These are phyloP conservation scores for Hypoxylon rubiginosum DNA, from an alignment of 2,329 filamentous ascomycete species.

Conservation along the genomic window DNA sequence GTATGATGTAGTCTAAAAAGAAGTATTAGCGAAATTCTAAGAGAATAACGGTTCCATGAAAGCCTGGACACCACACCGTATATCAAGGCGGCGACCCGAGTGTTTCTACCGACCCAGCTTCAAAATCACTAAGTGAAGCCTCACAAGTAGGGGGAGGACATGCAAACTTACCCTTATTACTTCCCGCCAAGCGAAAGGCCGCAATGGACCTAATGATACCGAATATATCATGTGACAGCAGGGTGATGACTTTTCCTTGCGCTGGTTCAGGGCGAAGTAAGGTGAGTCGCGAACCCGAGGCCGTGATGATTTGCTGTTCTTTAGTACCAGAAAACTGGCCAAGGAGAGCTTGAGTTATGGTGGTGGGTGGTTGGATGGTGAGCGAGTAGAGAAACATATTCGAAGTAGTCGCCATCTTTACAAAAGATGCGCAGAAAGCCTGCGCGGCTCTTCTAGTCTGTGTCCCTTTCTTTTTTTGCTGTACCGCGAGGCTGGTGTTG, in stretches of 20 bases:
- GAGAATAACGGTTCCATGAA: slow-evolving; percentile 33
- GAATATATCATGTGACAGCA: slow-evolving; percentile 94
- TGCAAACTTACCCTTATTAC: slow-evolving; percentile 87
- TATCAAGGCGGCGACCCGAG: slow-evolving; percentile 44
- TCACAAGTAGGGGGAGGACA: slow-evolving; percentile 55
- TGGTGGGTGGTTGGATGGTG: slow-evolving; percentile 92
- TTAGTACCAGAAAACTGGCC: slow-evolving; percentile 97
- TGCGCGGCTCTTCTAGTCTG: slow-evolving; percentile 48
- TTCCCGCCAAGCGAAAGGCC: slow-evolving; percentile 91
- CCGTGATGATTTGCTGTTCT: slow-evolving; percentile 97
- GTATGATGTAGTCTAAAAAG: slow-evolving; percentile 88
- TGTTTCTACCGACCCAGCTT: slow-evolving; percentile 68
- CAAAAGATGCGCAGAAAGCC: slow-evolving; percentile 49
- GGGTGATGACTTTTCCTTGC: slow-evolving; percentile 86
- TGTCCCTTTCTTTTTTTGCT: slow-evolving; percentile 25
- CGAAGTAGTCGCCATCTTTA: slow-evolving; percentile 92
- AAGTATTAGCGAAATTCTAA: slow-evolving; percentile 41
- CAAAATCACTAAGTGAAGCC: slow-evolving; percentile 79
- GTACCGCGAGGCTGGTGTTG: slow-evolving; percentile 25
- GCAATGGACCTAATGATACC: slow-evolving; percentile 93
- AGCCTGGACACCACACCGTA: slow-evolving; percentile 43
- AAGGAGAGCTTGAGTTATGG: slow-evolving; percentile 89
- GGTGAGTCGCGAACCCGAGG: slow-evolving; percentile 88
- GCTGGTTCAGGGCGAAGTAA: slow-evolving; percentile 88
- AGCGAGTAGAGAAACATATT: slow-evolving; percentile 99